Base-by-base conservation (phyloP, 1,284 basidiomycete species). In the Cutaneotrichosporon cavernicola region DNA sequence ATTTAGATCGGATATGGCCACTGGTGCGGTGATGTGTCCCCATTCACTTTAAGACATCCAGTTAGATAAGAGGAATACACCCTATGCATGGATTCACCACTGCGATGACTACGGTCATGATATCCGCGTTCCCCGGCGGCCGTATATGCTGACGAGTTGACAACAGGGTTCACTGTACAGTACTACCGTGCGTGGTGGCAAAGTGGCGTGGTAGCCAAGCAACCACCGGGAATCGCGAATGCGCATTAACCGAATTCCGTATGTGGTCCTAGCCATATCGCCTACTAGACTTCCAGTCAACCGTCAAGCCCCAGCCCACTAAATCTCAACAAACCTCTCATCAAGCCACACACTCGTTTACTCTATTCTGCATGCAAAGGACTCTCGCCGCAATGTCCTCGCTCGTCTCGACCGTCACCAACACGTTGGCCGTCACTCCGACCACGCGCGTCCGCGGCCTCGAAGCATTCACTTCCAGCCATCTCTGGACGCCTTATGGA, bases 401-500 rank as follows among this genome's bases (percentile, higher is more conserved):
- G 4, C 65, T 66, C 30, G 65, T 66, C 26, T 65, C 61, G 31
- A 60, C 58, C 22, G 58, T 69, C 34, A 56, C 63, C 58, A 61
- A 64, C 53, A 66, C 67, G 21, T 61, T 69, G 22, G 62, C 65
- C 46, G 61, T 69, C 21, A 64, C 38, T 36, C 57, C 65, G 13
- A 56, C 62, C 49, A 30, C 34, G 18, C 58, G 60, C 16, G 63
- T 69, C 50, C 61, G 59, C 52, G 63, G 67, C 34, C 58, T 67
- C 34, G 65, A 69, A 58, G 67, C 67, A 14, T 92, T 87, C 76
- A 86, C 89, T 38, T 90, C 89, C 0, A 88, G 86, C 70, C 86
- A 86, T 1, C 83, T 94, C 1, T 90, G 86, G 84, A 68, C 87
- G 16, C 91, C 90, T 0, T 76, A 79, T 11, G 82, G 84, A 21